Conservation (phyloP, 140 eudicot species). For the Oenanthe javanica region DNA sequence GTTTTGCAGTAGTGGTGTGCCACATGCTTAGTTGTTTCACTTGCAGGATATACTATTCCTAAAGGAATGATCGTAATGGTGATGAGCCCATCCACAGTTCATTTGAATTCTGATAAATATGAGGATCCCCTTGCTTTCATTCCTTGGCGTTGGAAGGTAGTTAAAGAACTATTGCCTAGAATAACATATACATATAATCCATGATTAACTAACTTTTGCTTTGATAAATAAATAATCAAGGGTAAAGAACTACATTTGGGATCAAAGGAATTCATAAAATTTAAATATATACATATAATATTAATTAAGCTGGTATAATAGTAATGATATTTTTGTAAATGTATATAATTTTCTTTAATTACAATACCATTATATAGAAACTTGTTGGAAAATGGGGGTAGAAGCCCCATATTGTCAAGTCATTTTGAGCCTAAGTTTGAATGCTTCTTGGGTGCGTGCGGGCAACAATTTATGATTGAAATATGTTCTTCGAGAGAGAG, state of each 20-base stretch:
- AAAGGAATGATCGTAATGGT: conserved; percentile 5
- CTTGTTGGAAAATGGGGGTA: no score
- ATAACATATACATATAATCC: background rate
- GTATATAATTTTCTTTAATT: no score
- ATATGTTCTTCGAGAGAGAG: no score
- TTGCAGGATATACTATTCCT: conserved; percentile 10
- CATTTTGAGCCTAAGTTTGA: no score
- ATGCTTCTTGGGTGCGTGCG: no score
- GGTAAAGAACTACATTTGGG: conserved; percentile 7
- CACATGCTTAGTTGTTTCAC: background rate
- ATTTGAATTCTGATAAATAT: conserved; percentile 7
- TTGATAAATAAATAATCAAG: background rate
- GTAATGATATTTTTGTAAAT: no score
- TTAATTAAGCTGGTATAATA: no score
- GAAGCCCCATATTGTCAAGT: no score
- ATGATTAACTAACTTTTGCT: background rate
- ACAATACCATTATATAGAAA: no score
- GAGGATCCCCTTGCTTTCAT: conserved; percentile 12
- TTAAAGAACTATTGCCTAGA: background rate
- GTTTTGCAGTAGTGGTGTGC: background rate
- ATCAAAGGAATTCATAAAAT: conserved; percentile 18
- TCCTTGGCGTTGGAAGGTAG: conserved; percentile 11
- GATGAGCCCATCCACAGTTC: background rate
- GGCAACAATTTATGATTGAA: no score
- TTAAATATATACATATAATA: no score